phyloP scores from a whole-genome alignment of 306 rosid species.

The Ochetophila trinervis region DNA sequence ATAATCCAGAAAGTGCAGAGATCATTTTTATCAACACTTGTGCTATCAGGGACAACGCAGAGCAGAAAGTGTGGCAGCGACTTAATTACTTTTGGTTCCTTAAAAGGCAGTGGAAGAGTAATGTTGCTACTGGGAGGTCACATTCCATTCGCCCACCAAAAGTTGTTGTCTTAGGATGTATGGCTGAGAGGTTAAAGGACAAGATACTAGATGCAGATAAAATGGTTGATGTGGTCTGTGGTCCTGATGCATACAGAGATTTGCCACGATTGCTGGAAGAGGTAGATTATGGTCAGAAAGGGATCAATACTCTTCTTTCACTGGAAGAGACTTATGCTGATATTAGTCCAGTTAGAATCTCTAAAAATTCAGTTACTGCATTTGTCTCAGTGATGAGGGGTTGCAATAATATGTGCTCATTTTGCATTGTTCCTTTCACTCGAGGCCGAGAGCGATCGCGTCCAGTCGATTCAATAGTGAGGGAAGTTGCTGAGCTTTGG shows the following conservation, averaged over 20 bases:
- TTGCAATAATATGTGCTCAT: slow-evolving; percentile 97
- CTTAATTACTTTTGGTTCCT: slow-evolving; percentile 99
- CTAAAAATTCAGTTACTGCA: slow-evolving; percentile 76
- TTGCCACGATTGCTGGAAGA: slow-evolving; percentile 78
- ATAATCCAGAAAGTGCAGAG: slow-evolving; percentile 87
- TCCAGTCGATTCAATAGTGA: slow-evolving; percentile 82
- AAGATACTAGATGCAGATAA: slow-evolving; percentile 88
- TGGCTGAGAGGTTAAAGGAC: slow-evolving; percentile 98
- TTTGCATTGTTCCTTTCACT: slow-evolving; percentile 92
- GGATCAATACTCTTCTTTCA: slow-evolving; percentile 92
- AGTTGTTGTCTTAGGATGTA: slow-evolving; percentile 94
- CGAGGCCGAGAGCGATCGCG: slow-evolving; percentile 95
- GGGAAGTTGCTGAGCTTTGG: slow-evolving; percentile 90
- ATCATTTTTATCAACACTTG: slow-evolving; percentile 92
- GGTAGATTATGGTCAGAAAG: slow-evolving; percentile 90
- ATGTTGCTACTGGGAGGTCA: slow-evolving; percentile 73
- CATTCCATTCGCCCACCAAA: slow-evolving; percentile 73
- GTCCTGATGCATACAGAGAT: slow-evolving; percentile 97
- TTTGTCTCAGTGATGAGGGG: slow-evolving; percentile 98
- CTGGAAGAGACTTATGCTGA: slow-evolving; percentile 98
- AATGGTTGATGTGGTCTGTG: slow-evolving; percentile 97
- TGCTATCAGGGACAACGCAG: slow-evolving; percentile 97
- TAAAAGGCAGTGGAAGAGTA: slow-evolving; percentile 88
- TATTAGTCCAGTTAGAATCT: slow-evolving; percentile 79
- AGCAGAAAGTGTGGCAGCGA: slow-evolving; percentile 97